Base-by-base conservation (phyloP, 805 yeast genomes). In the Grigorovia yakushimaensis region DNA sequence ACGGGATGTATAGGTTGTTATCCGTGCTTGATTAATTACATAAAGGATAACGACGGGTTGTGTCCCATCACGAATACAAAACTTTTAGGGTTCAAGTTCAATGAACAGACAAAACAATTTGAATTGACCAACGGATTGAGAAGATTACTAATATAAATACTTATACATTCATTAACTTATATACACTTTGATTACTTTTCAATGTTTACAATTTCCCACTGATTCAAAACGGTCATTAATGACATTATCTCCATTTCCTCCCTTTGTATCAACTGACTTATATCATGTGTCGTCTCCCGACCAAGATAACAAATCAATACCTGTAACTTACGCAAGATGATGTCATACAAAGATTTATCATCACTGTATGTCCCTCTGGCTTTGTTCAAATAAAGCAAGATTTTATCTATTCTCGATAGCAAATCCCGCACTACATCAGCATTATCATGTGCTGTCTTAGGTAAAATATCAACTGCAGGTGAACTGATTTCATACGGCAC, bases 1-100 rank as follows among this genome's bases (percentile, higher is more conserved):
- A 88, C 98, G 0, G 98, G 98, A 0, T 81, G 79, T 52, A 95
- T 88, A 0, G 85, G 83, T 55, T 88, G 96, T 64, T 88, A 89
- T 64, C 79, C 86, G 11, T 93, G 98, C 64, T 87, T 89, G 15
- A 79, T 78, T 58, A 74, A 76, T 43, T 77, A 77, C 57, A 68
- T 89, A 41, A 71, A 76, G 24, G 73, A 76, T 41, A 52, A 56
- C 40, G 74, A 72, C 42, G 74, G 69, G 1, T 70, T 82, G 51
- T 91, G 98, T 60, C 98, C 98, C 0, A 74, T 85, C 1, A 84
- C 96, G 0, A 85, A 88, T 0, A 79, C 74, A 47, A 76, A 71
- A 54, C 67, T 91, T 35, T 62, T 88, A 33, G 86, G 87, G 6
- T 88, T 96, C 62, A 70, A 71, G 51, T 82, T 77, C 69, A 77